Base-by-base conservation (phyloP, 108 stramenopile genomes). In the Pseudonitzschia pungens region DNA sequence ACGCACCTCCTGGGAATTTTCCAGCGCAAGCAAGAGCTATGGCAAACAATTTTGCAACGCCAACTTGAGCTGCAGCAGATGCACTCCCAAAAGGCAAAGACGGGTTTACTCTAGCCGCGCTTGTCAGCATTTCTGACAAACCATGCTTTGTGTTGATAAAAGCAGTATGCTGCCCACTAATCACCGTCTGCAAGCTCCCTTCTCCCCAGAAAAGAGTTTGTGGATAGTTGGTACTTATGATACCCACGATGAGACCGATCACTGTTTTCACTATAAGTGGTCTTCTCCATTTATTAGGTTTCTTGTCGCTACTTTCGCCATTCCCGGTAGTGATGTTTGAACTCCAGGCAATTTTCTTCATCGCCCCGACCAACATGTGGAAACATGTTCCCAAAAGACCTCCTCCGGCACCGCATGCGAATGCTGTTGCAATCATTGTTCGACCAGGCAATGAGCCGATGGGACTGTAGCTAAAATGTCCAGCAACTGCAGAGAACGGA, bases 171-270 rank as follows among this genome's bases (percentile, higher is more conserved):
- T 87, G 86, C 15, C 84, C 84, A 52, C 82, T 78, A 24, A 85
- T 59, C n/a, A 71, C 63, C 53, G 53, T 68, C 58, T 85, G 84
- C n/a, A 85, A 66, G 60, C 75, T 79, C 11, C 75, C 78, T 76
- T 85, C 84, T 57, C 84, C 81, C 84, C 84, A 85, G 70, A 85
- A 85, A 40, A 85, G 55, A 2, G 81, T 78, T 52, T 81, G 73
- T 40, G 84, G 84, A 62, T 80, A 85, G 31, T 44, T 42, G 31
- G 73, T 27, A 50, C 75, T 72, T 5, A 85, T 31, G 28, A 71
- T 43, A 15, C 84, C 84, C 20, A 87, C 73, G 9, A 68, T 16
- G 14, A 85, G 32, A 11, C 81, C 88, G 26, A 88, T 65, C 22
- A 79, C 12, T 7, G 74, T 59, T 58, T 82, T 82, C 16, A 77